A percentile compares a stretch with the other conserved stretches of the same genome.
phyloP scores from a whole-genome alignment of 2,329 filamentous ascomycete species.

The Penicillium sp. region DNA sequence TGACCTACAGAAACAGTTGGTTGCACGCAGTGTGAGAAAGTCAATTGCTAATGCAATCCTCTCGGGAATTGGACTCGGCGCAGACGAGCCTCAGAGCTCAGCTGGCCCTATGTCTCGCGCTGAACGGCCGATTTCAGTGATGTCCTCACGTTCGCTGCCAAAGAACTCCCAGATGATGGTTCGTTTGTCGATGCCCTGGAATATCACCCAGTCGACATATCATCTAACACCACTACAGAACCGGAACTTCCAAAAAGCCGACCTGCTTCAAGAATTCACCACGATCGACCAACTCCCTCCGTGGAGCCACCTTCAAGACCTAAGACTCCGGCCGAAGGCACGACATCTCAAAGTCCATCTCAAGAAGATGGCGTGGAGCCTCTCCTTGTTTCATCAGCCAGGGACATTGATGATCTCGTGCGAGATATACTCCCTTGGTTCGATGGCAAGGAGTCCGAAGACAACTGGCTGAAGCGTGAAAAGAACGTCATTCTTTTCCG shows the following conservation, averaged over 20 bases:
- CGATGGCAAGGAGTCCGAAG: slow-evolving; percentile 81
- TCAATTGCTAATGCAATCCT: slow-evolving; percentile 79
- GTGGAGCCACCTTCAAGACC: slow-evolving; percentile 33
- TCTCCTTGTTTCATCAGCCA: slow-evolving; percentile 72
- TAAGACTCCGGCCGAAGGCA: slow-evolving; percentile 16
- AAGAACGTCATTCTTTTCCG: slow-evolving; percentile 72
- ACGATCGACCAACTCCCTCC: slow-evolving; percentile 15
- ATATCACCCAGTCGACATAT: neutral
- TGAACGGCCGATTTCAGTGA: slow-evolving; percentile 30
- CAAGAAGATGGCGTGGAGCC: slow-evolving; percentile 71
- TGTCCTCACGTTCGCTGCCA: slow-evolving; percentile 27
- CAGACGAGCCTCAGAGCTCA: slow-evolving; percentile 23
- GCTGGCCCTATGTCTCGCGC: slow-evolving; percentile 26
- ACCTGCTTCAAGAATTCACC: slow-evolving; percentile 19
- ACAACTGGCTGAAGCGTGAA: slow-evolving; percentile 86
- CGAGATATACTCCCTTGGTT: slow-evolving; percentile 75
- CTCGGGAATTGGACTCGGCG: slow-evolving; percentile 59
- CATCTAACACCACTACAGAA: slow-evolving; percentile 12
- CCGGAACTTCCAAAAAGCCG: slow-evolving; percentile 17
- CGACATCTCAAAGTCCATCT: slow-evolving; percentile 7
- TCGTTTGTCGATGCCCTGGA: neutral
- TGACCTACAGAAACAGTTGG: slow-evolving; percentile 80
- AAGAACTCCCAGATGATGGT: slow-evolving; percentile 22
- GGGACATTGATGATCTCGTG: slow-evolving; percentile 84
- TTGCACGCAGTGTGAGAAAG: slow-evolving; percentile 76